Percentiles rank a stretch among this genome's conserved stretches.
These are phyloP conservation scores for Cystobasidium onofrii DNA, from an alignment of 768 basidiomycete genomes.

Conservation along the genomic window DNA sequence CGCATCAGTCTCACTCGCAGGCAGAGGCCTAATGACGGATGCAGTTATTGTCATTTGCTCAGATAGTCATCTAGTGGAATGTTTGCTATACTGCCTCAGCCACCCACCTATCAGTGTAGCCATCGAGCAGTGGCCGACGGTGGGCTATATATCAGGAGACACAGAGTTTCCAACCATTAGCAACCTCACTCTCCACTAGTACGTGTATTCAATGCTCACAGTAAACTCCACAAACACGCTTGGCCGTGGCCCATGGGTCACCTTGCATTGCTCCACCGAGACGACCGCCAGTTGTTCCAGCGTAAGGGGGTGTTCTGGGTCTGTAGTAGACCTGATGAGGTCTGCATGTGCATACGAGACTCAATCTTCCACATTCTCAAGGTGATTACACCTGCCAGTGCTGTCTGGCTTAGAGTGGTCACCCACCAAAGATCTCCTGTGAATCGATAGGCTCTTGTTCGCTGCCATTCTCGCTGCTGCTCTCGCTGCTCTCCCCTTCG, in stretches of 20 bases:
- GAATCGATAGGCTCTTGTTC: conserved; percentile 74
- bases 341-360: conserved; percentile 54
- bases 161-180: neutral
- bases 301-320: conserved; percentile 85
- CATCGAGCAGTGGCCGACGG: conserved; percentile 87
- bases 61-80: too few relatives aligned
- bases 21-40: conserved; percentile 73
- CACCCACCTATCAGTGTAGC: conserved; percentile 81
- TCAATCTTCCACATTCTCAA: too few relatives aligned
- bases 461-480: conserved; percentile 43
- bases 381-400: too few relatives aligned
- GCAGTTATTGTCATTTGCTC: neutral
- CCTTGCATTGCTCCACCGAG: conserved; percentile 70
- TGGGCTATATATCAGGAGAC: too few relatives aligned
- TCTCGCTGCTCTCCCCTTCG: neutral
- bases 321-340: conserved; percentile 80
- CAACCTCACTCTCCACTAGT: neutral
- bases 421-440: conserved; percentile 84
- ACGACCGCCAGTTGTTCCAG: conserved; percentile 94
- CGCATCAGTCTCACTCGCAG: conserved; percentile 83
- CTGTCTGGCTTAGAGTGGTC: too few relatives aligned
- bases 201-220: conserved; percentile 42
- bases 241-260: conserved; percentile 53
- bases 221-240: conserved; percentile 82
- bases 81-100: too few relatives aligned